phyloP scores from a whole-genome alignment of 495 filamentous ascomycete genomes.

The Chaetomium cochliodes region DNA sequence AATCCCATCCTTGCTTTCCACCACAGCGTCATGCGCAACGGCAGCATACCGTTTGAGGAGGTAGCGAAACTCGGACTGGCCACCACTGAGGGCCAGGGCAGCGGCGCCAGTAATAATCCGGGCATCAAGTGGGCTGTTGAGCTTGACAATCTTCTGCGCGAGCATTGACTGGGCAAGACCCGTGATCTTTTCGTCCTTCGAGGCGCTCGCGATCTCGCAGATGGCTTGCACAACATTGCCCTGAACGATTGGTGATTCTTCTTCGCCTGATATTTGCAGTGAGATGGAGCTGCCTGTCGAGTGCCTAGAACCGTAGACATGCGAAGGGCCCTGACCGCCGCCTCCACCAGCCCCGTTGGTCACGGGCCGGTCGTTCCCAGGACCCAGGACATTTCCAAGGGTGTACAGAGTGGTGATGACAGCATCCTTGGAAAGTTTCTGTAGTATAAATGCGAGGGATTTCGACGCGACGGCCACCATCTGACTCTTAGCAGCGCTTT shows the following conservation, averaged over 20 bases:
- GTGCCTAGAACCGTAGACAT: conserved; percentile 54
- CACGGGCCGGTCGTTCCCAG: conserved; percentile 51
- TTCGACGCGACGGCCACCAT: conserved; percentile 73
- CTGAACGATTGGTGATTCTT: conserved; percentile 69
- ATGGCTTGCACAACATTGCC: conserved; percentile 85
- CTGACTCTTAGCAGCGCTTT: conserved; percentile 62
- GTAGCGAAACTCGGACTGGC: conserved; percentile 73
- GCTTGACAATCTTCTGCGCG: conserved; percentile 83
- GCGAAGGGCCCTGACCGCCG: conserved; percentile 35
- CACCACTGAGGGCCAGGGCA: conserved; percentile 69
- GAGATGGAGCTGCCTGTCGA: conserved; percentile 76
- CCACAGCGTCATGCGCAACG: conserved; percentile 66
- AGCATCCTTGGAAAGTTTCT: conserved; percentile 81
- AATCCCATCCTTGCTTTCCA: conserved; percentile 60
- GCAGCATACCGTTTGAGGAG: conserved; percentile 79
- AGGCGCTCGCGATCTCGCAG: conserved; percentile 75
- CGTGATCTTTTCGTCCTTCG: conserved; percentile 85
- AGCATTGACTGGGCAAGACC: conserved; percentile 96
- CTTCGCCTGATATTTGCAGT: conserved; percentile 64
- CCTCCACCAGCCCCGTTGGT: conserved; percentile 42
- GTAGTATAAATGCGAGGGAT: conserved; percentile 76
- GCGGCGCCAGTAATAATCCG: conserved; percentile 82
- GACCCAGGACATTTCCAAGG: conserved; percentile 85
- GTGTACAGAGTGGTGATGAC: conserved; percentile 94
- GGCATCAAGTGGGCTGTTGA: conserved; percentile 72